Evolutionary conservation across 306 rosid genomes (phyloP), one percentile per base, ranked within the genome.

Genomic region (Trichosanthes cucumerina): DNA sequence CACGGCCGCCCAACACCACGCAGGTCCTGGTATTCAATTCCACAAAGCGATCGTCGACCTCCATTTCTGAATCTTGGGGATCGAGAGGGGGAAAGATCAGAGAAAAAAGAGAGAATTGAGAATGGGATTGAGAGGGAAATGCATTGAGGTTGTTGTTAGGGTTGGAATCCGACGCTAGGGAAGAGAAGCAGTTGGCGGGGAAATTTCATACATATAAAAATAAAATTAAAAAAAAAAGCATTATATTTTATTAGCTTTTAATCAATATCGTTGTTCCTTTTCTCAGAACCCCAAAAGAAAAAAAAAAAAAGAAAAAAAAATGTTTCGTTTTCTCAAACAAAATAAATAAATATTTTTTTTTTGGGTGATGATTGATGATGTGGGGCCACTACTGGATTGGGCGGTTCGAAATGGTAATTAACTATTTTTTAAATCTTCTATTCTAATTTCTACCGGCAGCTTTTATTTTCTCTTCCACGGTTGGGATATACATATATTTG

Each of bases 1-100:
- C 89, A 78, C 89, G 84, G 28, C 97, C 97, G 21, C 98, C 96
- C 26, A 93, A 77, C 47, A 93, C 93, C 6, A 89, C 97, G 86
- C 98, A 93, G 49, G 88, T 93, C 74, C 86, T 80, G 75, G 85
- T 87, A 86, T 76, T 89, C 73, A 83, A 79, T 76, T 86, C 93
- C 44, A 82, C 21, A 38, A 85, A 83, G 53, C 88, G 90, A 86
- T 87, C 91, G 82, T 91, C 93, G 76, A 82, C 82, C 81, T 70
- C 88, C 93, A 87, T 88, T 80, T 63, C 53, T 71, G 28, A 76
- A 24, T 54, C 76, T 50, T 11, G 5, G 23, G n/a, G 83, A 66
- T 65, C 68, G 13, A 7, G 59, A 28, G 34, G 44, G 73, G 15
- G 47, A 7, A 41, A 52, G 81, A 71, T 78, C 43, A 68, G 65